These are phyloP conservation scores for Podospora pseudocomata DNA, from an alignment of 495 filamentous ascomycete genomes.

Conservation along the genomic window DNA sequence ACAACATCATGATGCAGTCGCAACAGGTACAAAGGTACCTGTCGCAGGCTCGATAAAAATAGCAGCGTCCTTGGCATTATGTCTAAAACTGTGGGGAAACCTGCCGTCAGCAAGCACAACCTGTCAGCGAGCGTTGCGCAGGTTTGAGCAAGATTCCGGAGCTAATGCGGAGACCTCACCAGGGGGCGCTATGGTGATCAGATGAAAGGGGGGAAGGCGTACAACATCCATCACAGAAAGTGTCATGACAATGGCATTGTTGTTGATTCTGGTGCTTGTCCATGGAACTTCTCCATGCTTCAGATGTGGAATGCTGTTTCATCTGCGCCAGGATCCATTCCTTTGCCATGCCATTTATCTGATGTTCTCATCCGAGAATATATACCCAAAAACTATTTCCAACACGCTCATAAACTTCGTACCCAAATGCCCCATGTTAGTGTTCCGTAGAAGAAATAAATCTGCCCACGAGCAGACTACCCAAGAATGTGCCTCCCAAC, in stretches of 20 bases:
- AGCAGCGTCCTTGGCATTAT: background rate
- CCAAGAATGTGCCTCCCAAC: slow-evolving; percentile 76
- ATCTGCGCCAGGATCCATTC: too few species aligned
- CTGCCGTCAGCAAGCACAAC: background rate
- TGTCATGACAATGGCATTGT: background rate
- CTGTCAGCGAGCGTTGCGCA: background rate
- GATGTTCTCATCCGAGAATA: background rate
- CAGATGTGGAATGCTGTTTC: too few species aligned
- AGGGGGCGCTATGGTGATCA: background rate
- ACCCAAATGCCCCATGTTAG: slow-evolving; percentile 19
- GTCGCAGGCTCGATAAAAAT: background rate
- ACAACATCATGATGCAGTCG: background rate
- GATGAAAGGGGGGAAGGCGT: background rate
- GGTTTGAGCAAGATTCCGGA: background rate
- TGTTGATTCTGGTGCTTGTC: background rate
- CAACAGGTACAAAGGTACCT: background rate
- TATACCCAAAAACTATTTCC: background rate
- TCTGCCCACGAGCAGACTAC: slow-evolving; percentile 75
- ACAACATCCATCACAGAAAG: background rate
- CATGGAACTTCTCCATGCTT: background rate
- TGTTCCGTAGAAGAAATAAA: slow-evolving; percentile 45
- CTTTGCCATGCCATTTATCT: background rate
- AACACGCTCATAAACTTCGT: background rate
- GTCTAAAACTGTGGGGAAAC: background rate
- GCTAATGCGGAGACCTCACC: background rate